Conservation (phyloP, 768 basidiomycete species). For the Trametes meyenii region DNA sequence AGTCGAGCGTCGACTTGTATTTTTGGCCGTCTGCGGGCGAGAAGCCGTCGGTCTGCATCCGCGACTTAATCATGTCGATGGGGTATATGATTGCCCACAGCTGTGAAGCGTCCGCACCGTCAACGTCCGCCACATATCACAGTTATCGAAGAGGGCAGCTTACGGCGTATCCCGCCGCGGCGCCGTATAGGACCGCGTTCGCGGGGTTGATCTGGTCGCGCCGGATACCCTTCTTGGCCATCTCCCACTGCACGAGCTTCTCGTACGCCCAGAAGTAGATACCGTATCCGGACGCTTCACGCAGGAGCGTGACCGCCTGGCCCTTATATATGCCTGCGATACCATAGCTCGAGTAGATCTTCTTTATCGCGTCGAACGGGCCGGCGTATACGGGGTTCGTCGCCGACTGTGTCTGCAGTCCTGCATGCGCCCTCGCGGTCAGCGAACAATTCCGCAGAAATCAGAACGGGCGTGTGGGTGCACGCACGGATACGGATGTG, state of each 20-base stretch:
- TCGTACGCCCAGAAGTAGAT: slow-evolving; percentile 93
- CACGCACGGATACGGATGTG: slow-evolving; percentile 89
- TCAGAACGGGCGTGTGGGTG: background rate
- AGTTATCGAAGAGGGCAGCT: slow-evolving; percentile 31
- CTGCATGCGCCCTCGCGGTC: slow-evolving; percentile 40
- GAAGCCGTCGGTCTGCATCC: slow-evolving; percentile 95
- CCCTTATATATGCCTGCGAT: slow-evolving; percentile 91
- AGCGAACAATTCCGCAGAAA: background rate
- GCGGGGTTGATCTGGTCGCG: slow-evolving; percentile 78
- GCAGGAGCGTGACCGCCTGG: slow-evolving; percentile 83
- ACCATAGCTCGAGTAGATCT: slow-evolving; percentile 77
- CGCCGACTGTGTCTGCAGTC: slow-evolving; percentile 88
- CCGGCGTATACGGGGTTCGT: slow-evolving; percentile 78
- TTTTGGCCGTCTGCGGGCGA: slow-evolving; percentile 73
- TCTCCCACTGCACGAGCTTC: slow-evolving; percentile 85
- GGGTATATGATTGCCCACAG: slow-evolving; percentile 94
- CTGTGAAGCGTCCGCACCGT: slow-evolving; percentile 39
- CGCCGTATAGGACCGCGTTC: slow-evolving; percentile 86
- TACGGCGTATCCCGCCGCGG: slow-evolving; percentile 90
- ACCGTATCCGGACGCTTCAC: slow-evolving; percentile 83
- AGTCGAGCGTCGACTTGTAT: slow-evolving; percentile 82
- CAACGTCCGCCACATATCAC: background rate
- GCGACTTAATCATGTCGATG: slow-evolving; percentile 94
- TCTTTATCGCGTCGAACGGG: slow-evolving; percentile 85
- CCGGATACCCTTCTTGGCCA: slow-evolving; percentile 67